A percentile compares a stretch with the other conserved stretches of the same genome.
phyloP scores from a whole-genome alignment of 305 asterid species.

The Fraxinus nigra region DNA sequence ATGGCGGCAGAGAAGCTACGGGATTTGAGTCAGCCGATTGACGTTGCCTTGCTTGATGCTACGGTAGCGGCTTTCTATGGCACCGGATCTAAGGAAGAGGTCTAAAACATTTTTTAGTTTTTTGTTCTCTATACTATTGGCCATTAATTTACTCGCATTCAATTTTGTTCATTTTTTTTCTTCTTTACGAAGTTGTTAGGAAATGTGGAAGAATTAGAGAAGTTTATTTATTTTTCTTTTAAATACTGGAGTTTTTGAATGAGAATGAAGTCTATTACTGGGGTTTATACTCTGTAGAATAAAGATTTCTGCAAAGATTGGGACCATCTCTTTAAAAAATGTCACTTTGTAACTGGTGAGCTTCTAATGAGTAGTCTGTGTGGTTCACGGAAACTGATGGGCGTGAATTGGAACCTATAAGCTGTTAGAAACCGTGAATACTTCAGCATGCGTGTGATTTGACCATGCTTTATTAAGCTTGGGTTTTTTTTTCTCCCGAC shows the following conservation, averaged over 20 bases:
- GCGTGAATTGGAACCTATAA: background rate
- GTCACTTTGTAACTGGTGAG: background rate
- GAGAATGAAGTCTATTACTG: background rate
- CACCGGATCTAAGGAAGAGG: constrained; percentile 97
- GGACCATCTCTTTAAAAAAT: background rate
- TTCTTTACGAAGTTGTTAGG: constrained; percentile 3
- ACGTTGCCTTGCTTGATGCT: constrained; percentile 82
- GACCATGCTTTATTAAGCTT: background rate
- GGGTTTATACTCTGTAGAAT: background rate
- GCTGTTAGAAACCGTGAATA: background rate
- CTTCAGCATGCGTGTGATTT: background rate
- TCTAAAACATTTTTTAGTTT: constrained; percentile 20
- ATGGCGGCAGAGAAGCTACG: constrained; percentile 90
- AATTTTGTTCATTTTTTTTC: background rate
- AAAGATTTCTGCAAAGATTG: background rate
- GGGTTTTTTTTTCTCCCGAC: background rate
- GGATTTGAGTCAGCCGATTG: constrained; percentile 86
- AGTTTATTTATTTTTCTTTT: background rate
- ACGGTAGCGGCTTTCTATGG: constrained; percentile 94
- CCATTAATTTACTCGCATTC: background rate
- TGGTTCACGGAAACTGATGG: constrained; percentile 2
- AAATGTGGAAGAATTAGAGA: constrained; percentile 8
- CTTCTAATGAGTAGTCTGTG: background rate
- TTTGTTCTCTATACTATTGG: background rate
- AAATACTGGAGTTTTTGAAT: background rate